Evolutionary conservation across 163 green algal species (phyloP).

Genomic region (Scenedesmus sp.): DNA sequence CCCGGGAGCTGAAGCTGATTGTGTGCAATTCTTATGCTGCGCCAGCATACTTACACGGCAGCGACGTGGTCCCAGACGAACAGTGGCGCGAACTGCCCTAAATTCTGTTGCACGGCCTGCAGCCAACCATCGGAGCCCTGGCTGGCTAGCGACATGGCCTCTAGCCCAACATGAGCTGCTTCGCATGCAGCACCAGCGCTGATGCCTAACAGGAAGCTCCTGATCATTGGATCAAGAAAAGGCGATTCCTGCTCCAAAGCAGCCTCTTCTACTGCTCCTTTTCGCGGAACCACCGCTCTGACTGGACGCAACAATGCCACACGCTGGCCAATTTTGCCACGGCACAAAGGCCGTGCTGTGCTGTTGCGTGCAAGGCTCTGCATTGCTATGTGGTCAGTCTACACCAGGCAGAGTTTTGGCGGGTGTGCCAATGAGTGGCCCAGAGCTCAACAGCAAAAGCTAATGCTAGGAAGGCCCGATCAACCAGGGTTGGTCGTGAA

Average conservation of each 20-base stretch:
- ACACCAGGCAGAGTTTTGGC: not conserved
- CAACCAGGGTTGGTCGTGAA: not conserved
- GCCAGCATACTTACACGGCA: slow-evolving; percentile 25
- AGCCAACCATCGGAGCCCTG: not conserved
- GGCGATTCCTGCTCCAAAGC: not conserved
- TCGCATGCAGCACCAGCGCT: slow-evolving; percentile 66
- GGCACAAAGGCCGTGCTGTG: not conserved
- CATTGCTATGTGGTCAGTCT: not conserved
- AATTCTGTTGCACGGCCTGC: not conserved
- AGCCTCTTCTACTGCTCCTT: not conserved
- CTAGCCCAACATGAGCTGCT: slow-evolving; percentile 60
- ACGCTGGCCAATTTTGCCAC: not conserved
- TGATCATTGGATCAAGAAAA: slow-evolving; percentile 66
- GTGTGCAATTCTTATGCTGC: not conserved
- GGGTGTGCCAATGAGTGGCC: not conserved
- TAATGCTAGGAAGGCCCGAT: not conserved
- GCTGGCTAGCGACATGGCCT: slow-evolving; percentile 53
- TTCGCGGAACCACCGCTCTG: not conserved
- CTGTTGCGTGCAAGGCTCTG: not conserved
- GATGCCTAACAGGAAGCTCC: slow-evolving; percentile 69
- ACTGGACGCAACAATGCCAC: not conserved
- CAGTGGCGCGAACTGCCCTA: slow-evolving; percentile 56
- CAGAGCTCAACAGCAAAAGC: slow-evolving; percentile 1
- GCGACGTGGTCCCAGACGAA: slow-evolving; percentile 76
- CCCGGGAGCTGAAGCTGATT: not conserved